Conservation (phyloP, 139 green algal genomes). For the Closterium sp. region DNA sequence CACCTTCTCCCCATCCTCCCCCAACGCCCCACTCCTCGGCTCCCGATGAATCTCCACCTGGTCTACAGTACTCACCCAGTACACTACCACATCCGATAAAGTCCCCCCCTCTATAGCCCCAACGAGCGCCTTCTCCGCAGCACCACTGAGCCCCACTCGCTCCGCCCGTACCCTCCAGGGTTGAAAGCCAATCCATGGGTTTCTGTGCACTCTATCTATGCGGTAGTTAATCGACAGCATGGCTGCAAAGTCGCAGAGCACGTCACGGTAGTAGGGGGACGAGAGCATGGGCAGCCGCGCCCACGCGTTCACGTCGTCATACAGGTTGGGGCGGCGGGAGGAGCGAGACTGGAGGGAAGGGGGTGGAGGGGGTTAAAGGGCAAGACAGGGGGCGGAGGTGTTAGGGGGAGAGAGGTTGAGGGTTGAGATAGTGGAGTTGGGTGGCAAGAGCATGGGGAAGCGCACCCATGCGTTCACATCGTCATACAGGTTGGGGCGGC, state of each 20-base stretch:
- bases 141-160: conserved; percentile 3
- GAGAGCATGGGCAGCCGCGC: background rate
- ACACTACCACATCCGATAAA: conserved; percentile 41
- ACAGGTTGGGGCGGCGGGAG: background rate
- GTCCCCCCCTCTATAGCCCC: conserved; percentile 4
- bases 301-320: conserved; percentile 26
- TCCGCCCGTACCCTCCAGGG: conserved; percentile 10
- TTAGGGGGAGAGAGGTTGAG: too few species aligned
- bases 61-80: conserved; percentile 18
- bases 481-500: background rate
- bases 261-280: background rate
- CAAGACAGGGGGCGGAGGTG: too few species aligned
- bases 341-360: background rate
- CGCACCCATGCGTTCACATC: background rate
- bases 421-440: too few species aligned
- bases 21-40: background rate
- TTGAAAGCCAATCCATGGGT: conserved; percentile 42
- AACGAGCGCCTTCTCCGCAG: conserved; percentile 18
- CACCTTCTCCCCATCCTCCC: background rate
- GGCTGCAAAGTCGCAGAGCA: conserved; percentile 38
- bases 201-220: conserved; percentile 21
- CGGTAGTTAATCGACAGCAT: conserved; percentile 16
- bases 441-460: background rate
- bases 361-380: too few species aligned
- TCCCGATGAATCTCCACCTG: background rate